Evolutionary conservation across 2,329 filamentous ascomycete species (phyloP).

Genomic region (Mariannaea sp.): DNA sequence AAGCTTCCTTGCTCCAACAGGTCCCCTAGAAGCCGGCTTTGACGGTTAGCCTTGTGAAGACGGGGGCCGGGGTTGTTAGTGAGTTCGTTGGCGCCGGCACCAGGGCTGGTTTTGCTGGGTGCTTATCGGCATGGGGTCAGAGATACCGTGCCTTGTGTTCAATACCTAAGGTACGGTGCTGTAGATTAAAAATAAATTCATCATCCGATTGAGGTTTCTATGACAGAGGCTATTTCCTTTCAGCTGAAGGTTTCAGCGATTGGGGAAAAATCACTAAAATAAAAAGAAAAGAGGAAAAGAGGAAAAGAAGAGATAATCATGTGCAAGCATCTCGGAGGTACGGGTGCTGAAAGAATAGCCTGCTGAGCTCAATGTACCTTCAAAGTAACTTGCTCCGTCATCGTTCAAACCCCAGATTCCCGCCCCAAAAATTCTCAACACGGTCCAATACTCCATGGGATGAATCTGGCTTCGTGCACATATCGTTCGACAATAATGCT

Average conservation of each 20-base stretch:
- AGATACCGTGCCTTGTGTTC: no score
- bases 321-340: neutral
- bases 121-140: neutral
- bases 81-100: neutral
- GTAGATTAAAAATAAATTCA: neutral
- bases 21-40: slow-evolving; percentile 19
- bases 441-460: neutral
- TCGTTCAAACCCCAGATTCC: neutral
- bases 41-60: slow-evolving; percentile 24
- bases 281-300: no score
- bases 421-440: neutral
- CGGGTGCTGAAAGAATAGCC: neutral
- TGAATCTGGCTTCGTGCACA: neutral
- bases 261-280: no score
- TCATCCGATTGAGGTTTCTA: neutral
- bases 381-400: no score
- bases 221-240: neutral
- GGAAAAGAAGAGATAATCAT: neutral
- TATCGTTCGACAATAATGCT: no score
- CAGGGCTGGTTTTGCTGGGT: neutral
- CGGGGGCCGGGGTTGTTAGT: neutral
- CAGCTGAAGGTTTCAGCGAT: neutral
- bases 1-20: slow-evolving; percentile 32
- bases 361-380: no score
- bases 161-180: neutral